Evolutionary conservation across 2,329 filamentous ascomycete genomes (phyloP), one percentile per base, ranked within the genome.

Genomic region (Microcyclospora pomicola): DNA sequence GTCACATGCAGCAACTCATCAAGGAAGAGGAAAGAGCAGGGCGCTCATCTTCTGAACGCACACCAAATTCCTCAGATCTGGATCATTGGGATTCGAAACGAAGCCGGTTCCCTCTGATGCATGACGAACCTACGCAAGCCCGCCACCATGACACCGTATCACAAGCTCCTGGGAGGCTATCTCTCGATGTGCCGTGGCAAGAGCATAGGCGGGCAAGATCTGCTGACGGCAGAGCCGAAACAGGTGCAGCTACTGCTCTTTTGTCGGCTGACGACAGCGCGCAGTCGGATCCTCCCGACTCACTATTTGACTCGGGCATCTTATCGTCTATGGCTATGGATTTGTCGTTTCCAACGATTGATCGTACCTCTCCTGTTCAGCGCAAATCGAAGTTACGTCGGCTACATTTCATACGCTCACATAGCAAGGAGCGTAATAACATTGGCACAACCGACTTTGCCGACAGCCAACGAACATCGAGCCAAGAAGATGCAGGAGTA

Each of bases 1-100:
- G 62, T 15, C 65, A 65, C 35, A 61, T 68, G 54, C 55, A 60
- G 33, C 48, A 56, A 9, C 49, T 67, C 44, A 58, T 69, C 36
- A 60, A 62, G 34, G 55, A 61, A 33, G 63, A 67, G 31, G 57
- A 59, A n/a, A 52, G 50, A 40, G 58, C 50, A 9, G 52, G 60
- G 34, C 38, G 45, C 7, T 53, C 53, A 4, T 58, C 63, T 2
- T 59, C 63, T 5, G 52, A 59, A 7, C 37, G 59, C 2, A 48
- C 58, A 3, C 65, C 64, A 24, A 24, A 4, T 4, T 5, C 19
- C 7, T 24, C 19, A 24, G 19, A 24, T 2, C 62, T 63, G 29
- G 65, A 67, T 42, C 59, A 49, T 29, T 59, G 57, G 56, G 52
- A 58, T 43, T 49, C 49, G 27, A 43, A 45, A 32, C 32, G 50